These are phyloP conservation scores for Didymellaceae sp. DNA, from an alignment of 2,329 filamentous ascomycete species.

Conservation along the genomic window DNA sequence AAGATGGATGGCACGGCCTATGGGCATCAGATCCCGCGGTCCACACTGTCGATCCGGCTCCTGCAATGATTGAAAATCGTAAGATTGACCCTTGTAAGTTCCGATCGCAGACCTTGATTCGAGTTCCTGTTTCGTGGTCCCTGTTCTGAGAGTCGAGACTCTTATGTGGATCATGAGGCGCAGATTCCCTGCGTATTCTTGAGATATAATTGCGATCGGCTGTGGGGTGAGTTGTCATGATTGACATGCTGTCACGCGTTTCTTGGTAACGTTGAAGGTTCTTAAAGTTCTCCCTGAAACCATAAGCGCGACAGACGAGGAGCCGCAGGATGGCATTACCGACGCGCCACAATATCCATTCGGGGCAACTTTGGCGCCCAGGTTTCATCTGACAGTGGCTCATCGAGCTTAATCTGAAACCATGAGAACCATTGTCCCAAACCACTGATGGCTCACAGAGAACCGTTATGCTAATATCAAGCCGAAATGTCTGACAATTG, in stretches of 20 bases:
- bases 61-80: not conserved
- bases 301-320: constrained; percentile 12
- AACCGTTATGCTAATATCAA: not conserved
- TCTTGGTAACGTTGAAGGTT: not conserved
- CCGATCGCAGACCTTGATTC: not conserved
- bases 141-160: not conserved
- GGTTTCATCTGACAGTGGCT: not conserved
- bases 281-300: constrained; percentile 9
- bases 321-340: not conserved
- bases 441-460: not conserved
- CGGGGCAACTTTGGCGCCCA: constrained; percentile 5
- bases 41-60: constrained; percentile 4
- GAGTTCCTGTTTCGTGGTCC: not conserved
- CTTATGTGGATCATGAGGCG: not conserved
- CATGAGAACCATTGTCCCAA: not conserved
- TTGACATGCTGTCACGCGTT: not conserved
- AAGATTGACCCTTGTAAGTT: not conserved
- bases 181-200: not conserved
- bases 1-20: not conserved
- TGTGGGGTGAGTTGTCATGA: not conserved
- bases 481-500: not conserved
- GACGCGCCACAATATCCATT: not conserved
- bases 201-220: not conserved
- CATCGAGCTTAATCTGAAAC: not conserved
- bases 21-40: not conserved